A percentile compares a stretch with the other conserved stretches of the same genome.
phyloP scores from a whole-genome alignment of 2,329 filamentous ascomycete species.

The Diplodia intermedia region DNA sequence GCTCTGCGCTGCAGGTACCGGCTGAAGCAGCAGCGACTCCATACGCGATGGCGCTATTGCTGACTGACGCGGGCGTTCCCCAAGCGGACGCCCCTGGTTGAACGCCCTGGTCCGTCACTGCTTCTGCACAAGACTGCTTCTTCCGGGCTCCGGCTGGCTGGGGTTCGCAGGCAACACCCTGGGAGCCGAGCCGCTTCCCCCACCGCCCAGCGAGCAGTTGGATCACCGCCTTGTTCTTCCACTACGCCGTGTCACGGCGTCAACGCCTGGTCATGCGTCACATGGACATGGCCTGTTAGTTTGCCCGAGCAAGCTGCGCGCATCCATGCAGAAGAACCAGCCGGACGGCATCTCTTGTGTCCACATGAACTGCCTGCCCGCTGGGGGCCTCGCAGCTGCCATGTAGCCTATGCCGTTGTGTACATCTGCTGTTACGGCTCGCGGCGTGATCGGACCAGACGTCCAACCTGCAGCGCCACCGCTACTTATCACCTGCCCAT shows the following conservation, averaged over 20 bases:
- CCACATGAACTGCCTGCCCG: conserved; percentile 16
- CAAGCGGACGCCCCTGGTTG: conserved; percentile 3
- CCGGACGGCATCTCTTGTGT: conserved; percentile 4
- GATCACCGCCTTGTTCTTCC: neutral
- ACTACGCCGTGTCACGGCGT: no score
- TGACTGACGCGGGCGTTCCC: neutral
- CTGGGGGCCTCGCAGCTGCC: conserved; percentile 19
- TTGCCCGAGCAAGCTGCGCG: neutral
- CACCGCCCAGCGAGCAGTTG: neutral
- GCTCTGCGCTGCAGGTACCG: conserved; percentile 11
- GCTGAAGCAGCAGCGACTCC: neutral
- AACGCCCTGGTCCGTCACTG: neutral
- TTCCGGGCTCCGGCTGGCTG: conserved; percentile 34
- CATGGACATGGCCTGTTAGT: neutral
- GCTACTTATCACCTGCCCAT: neutral
- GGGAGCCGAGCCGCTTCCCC: conserved; percentile 25
- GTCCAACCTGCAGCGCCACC: neutral
- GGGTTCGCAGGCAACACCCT: conserved; percentile 17
- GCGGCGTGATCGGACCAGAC: conserved; percentile 20
- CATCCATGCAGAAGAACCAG: conserved; percentile 12
- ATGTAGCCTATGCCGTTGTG: conserved; percentile 12
- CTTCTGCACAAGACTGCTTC: conserved; percentile 39
- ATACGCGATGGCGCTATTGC: conserved; percentile 10
- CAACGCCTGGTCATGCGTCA: neutral
- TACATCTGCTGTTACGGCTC: conserved; percentile 8